Percentiles rank a stretch among this genome's conserved stretches.
These are phyloP conservation scores for Cyberlindnera japonica DNA, from an alignment of 805 yeast species.

Conservation along the genomic window DNA sequence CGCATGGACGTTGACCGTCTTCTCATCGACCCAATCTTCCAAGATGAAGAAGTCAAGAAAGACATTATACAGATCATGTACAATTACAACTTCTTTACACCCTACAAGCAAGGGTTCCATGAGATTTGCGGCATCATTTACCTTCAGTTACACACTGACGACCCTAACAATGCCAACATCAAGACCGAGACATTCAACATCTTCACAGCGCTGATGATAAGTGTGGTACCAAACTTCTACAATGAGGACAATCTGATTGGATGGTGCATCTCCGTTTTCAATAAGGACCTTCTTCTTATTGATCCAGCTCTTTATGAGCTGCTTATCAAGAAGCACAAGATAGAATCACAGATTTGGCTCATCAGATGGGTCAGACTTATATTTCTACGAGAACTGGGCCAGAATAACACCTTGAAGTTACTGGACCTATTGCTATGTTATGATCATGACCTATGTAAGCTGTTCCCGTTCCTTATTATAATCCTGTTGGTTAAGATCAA, in stretches of 20 bases:
- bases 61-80: slow-evolving; percentile 26
- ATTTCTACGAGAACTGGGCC: slow-evolving; percentile 43
- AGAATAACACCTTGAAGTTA: slow-evolving; percentile 32
- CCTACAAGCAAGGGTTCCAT: slow-evolving; percentile 50
- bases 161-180: slow-evolving; percentile 16
- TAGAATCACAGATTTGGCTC: slow-evolving; percentile 51
- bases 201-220: slow-evolving; percentile 41
- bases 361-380: slow-evolving; percentile 46
- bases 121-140: slow-evolving; percentile 48
- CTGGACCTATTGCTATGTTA: slow-evolving; percentile 42
- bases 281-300: slow-evolving; percentile 39
- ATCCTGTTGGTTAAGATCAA: slow-evolving; percentile 42
- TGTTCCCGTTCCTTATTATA: slow-evolving; percentile 39
- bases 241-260: slow-evolving; percentile 37
- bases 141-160: slow-evolving; percentile 37
- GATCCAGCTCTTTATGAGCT: slow-evolving; percentile 46
- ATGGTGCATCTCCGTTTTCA: slow-evolving; percentile 41
- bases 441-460: slow-evolving; percentile 29
- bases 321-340: slow-evolving; percentile 38
- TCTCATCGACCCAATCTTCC: slow-evolving; percentile 25
- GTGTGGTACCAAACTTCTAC: slow-evolving; percentile 42
- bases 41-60: slow-evolving; percentile 8
- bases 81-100: slow-evolving; percentile 24
- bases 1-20: slow-evolving; percentile 27
- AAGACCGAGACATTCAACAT: slow-evolving; percentile 40